These are phyloP conservation scores for Fusarium transvaalense DNA, from an alignment of 2,329 filamentous ascomycete species.

Conservation along the genomic window DNA sequence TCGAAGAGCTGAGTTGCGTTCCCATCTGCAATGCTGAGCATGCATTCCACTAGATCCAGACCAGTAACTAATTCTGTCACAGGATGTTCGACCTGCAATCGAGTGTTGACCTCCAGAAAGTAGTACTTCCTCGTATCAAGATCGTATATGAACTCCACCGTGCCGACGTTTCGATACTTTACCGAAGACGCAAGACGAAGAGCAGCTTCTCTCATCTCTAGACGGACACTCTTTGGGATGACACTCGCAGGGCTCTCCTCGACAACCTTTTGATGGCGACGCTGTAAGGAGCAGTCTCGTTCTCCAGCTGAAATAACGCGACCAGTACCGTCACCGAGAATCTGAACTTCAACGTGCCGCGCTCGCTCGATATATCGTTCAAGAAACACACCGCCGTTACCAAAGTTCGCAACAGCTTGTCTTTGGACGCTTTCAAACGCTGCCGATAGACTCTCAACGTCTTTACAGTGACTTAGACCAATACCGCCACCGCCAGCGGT, in stretches of 20 bases:
- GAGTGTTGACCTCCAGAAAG: conserved; percentile 63
- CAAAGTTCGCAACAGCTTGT: conserved; percentile 58
- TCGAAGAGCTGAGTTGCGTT: conserved; percentile 38
- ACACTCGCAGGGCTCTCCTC: conserved; percentile 60
- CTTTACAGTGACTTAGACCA: conserved; percentile 56
- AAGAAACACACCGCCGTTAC: conserved; percentile 56
- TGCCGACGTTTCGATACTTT: conserved; percentile 58
- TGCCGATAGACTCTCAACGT: conserved; percentile 48
- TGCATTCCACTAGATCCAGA: conserved; percentile 75
- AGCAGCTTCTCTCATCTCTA: conserved; percentile 55
- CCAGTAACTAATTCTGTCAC: conserved; percentile 80
- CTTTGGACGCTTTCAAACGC: conserved; percentile 56
- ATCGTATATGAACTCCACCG: conserved; percentile 61
- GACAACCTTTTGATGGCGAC: conserved; percentile 65
- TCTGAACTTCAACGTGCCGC: conserved; percentile 64
- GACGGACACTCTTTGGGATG: conserved; percentile 49
- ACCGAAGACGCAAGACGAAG: conserved; percentile 53
- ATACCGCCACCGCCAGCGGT: conserved; percentile 62
- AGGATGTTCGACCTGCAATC: conserved; percentile 64
- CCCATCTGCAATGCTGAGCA: conserved; percentile 53
- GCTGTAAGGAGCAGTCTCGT: conserved; percentile 64
- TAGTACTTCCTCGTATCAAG: conserved; percentile 54
- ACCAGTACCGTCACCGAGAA: conserved; percentile 61
- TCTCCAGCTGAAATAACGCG: conserved; percentile 58
- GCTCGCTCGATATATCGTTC: conserved; percentile 58